Evolutionary conservation across 208 protist genomes (phyloP).

Genomic region (Wallacemonas sp.): DNA sequence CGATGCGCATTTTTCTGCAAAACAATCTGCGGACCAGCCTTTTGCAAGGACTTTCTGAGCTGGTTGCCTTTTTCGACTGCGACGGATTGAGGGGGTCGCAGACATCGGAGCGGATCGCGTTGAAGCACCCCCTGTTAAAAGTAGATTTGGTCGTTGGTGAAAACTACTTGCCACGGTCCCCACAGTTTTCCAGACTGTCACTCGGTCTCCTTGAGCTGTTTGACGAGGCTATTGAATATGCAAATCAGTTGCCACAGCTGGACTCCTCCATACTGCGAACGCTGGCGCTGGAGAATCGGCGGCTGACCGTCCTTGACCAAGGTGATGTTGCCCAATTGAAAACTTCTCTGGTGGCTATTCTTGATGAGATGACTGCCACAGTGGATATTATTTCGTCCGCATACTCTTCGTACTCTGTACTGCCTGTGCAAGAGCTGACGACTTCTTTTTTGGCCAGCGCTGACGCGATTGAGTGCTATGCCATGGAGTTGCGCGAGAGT

Average conservation of each 20-base stretch:
- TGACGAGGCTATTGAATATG: constrained; percentile 41
- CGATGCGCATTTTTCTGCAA: constrained; percentile 71
- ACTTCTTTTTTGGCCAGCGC: constrained; percentile 25
- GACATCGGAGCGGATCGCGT: constrained; percentile 29
- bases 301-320: constrained; percentile 15
- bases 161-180: constrained; percentile 49
- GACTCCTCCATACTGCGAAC: constrained; percentile 63
- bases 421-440: constrained; percentile 41
- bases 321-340: neutral
- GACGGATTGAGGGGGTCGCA: constrained; percentile 12
- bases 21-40: constrained; percentile 53
- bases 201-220: constrained; percentile 72
- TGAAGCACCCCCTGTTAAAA: constrained; percentile 40
- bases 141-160: constrained; percentile 53
- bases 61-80: constrained; percentile 62
- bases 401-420: constrained; percentile 46
- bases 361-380: constrained; percentile 32
- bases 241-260: constrained; percentile 59
- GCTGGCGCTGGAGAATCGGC: constrained; percentile 35
- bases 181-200: constrained; percentile 50
- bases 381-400: constrained; percentile 44
- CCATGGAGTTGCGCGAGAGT: constrained; percentile 35
- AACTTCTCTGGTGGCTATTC: constrained; percentile 22
- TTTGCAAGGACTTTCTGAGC: constrained; percentile 44
- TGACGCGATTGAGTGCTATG: constrained; percentile 30